Evolutionary conservation across 164 flowering plant genomes (phyloP), one percentile per base, ranked within the genome.

Genomic region (Echeveria elegans): DNA sequence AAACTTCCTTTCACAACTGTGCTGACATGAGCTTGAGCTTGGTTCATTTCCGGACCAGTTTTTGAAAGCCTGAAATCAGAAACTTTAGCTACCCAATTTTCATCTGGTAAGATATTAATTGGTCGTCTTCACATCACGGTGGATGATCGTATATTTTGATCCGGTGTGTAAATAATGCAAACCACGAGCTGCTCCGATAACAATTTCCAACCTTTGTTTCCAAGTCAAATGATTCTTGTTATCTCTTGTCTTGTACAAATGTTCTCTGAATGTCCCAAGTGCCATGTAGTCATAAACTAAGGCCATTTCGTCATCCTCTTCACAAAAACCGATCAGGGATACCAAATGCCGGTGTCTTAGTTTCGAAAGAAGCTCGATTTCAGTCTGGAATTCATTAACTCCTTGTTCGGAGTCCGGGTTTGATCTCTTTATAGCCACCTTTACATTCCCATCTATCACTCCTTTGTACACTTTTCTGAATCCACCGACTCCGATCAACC

Each of bases 11-110:
- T 87, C 48, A 86, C 94, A 67, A 84, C 79, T 1, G 90, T 88
- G 43, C 88, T 86, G 28, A 88, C 87, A 74, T 56, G 61, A 26
- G 61, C 61, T 28, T 84, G 93, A 16, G 75, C 75, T 24, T 82
- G 74, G 26, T 80, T 73, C 65, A 84, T 56, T 32, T 66, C 63
- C 5, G 86, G 87, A 30, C 94, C 94, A 0, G 88, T 78, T 75
- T 64, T 88, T 6, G 86, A 87, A 74, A 82, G 71, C 14, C 95
- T 92, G 41, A 88, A 88, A 72, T 88, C 94, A 23, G 94, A 88
- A 47, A 88, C 94, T 80, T 88, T 86, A 1, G 94, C 94, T 40
- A 88, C 94, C 88, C 88, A 88, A 77, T 86, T 88, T 72, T 82
- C 82, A 66, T 83, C 83, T 41, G 82, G 48, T 1, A 83, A 74